A percentile compares a stretch with the other conserved stretches of the same genome.
phyloP scores from a whole-genome alignment of 768 basidiomycete species.

The Cytidiella melzeri region DNA sequence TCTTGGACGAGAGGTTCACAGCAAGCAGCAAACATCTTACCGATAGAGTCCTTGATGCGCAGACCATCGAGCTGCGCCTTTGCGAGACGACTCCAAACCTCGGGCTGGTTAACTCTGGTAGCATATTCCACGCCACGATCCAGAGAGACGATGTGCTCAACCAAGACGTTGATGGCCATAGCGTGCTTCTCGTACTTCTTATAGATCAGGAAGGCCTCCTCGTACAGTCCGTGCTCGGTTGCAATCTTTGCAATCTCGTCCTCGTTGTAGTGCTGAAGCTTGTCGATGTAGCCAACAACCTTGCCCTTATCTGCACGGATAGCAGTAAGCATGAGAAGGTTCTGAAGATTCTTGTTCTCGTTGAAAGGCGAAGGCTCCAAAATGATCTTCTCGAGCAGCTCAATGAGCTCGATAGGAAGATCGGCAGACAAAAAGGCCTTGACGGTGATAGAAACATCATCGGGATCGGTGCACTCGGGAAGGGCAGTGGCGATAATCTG shows the following conservation, averaged over 20 bases:
- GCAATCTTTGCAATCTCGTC: constrained; percentile 96
- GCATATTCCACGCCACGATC: constrained; percentile 96
- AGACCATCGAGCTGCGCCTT: constrained; percentile 98
- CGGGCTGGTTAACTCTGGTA: constrained; percentile 91
- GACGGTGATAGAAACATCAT: constrained; percentile 97
- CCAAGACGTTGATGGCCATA: constrained; percentile 94
- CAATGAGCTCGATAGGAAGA: constrained; percentile 94
- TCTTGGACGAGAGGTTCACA: neutral
- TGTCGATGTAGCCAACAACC: constrained; percentile 97
- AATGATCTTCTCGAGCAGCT: constrained; percentile 97
- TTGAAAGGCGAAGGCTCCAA: constrained; percentile 96
- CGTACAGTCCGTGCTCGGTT: constrained; percentile 90
- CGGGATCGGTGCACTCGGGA: constrained; percentile 95
- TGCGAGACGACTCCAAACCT: constrained; percentile 96
- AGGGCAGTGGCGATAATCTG: constrained; percentile 92
- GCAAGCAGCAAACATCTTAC: constrained; percentile 34
- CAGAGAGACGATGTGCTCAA: constrained; percentile 96
- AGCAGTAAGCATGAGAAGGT: constrained; percentile 89
- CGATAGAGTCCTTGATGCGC: constrained; percentile 96
- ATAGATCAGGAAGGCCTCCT: constrained; percentile 96
- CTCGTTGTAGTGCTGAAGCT: constrained; percentile 91
- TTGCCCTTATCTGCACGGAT: constrained; percentile 98
- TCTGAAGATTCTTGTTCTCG: constrained; percentile 96
- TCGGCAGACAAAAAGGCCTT: constrained; percentile 97
- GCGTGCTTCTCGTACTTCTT: constrained; percentile 96